phyloP scores from a whole-genome alignment of 164 flowering plant species.

The Magnolia changhungtana region DNA sequence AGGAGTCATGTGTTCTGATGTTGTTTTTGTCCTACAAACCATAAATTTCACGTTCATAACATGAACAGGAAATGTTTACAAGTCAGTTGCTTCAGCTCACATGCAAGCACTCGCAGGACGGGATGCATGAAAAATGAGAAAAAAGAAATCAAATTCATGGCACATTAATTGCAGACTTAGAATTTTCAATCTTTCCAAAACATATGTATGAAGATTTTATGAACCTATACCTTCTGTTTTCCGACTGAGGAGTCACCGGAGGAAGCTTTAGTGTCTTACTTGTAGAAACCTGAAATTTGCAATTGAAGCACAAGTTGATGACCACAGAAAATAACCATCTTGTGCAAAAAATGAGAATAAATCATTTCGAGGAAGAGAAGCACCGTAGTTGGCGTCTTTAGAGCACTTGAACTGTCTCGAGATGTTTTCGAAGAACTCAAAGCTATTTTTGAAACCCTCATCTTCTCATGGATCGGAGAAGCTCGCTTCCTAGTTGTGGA shows the following conservation, averaged over 20 bases:
- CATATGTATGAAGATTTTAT: background rate
- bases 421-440: constrained; percentile 22
- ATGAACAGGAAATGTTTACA: background rate
- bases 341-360: background rate
- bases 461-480: constrained; percentile 26
- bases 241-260: constrained; percentile 29
- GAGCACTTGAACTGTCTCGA: constrained; percentile 24
- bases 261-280: constrained; percentile 31
- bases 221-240: constrained; percentile 42
- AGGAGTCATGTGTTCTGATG: constrained; percentile 22
- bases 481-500: constrained; percentile 19
- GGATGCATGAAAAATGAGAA: background rate
- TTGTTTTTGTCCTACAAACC: constrained; percentile 33
- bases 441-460: constrained; percentile 21
- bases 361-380: constrained; percentile 2
- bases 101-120: background rate
- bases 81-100: background rate
- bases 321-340: background rate
- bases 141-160: background rate
- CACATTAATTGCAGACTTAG: background rate
- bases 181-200: background rate
- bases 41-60: background rate
- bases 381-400: constrained; percentile 34
- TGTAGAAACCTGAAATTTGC: constrained; percentile 44
- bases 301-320: constrained; percentile 13